These are phyloP conservation scores for Botrytis galanthina DNA, from an alignment of 2,329 filamentous ascomycete genomes.

Conservation along the genomic window DNA sequence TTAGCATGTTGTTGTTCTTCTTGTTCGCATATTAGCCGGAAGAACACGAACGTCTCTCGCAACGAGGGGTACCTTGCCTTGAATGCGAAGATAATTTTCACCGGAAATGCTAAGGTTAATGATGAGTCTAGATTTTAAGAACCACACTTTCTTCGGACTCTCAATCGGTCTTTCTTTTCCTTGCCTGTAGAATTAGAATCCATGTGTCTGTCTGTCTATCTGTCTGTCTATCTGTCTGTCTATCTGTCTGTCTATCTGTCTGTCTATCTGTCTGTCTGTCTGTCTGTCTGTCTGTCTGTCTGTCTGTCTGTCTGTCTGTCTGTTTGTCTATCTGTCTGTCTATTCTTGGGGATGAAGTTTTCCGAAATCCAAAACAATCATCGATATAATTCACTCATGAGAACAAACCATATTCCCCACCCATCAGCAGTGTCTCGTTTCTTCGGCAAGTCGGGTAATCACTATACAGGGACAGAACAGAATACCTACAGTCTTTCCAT, in stretches of 20 bases:
- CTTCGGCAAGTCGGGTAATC: neutral
- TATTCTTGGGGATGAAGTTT: neutral
- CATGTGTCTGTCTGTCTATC: neutral
- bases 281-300: no score
- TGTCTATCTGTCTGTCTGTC: neutral
- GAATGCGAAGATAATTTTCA: neutral
- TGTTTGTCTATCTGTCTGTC: neutral
- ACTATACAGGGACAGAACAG: neutral
- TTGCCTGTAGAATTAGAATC: neutral
- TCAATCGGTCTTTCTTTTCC: conserved; percentile 5
- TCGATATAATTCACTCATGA: neutral
- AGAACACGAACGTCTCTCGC: neutral
- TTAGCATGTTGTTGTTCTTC: neutral
- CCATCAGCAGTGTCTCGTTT: neutral
- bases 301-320: neutral
- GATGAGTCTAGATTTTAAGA: conserved; percentile 14
- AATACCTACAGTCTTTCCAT: neutral
- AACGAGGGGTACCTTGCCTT: neutral
- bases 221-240: no score
- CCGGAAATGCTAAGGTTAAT: neutral
- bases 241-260: neutral
- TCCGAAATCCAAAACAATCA: neutral
- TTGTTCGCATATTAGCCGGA: neutral
- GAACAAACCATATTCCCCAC: neutral
- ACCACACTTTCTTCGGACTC: conserved; percentile 13